Evolutionary conservation across 371 early-diverging fungal species (phyloP), one percentile per base, ranked within the genome.

Genomic region (Thermomucor indicae-seudaticae): DNA sequence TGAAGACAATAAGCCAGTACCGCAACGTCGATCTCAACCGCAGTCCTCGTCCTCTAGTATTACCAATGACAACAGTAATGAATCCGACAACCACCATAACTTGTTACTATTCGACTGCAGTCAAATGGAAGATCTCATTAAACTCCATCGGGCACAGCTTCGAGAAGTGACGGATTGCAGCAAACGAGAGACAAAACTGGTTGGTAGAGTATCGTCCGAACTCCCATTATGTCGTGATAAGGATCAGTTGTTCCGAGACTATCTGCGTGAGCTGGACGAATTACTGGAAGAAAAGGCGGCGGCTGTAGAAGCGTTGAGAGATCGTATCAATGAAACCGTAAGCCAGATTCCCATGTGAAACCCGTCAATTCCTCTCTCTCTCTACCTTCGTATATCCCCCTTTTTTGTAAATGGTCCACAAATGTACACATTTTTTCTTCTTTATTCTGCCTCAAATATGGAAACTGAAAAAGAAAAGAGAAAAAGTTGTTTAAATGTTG

Each of bases 131-230:
- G 78, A 83, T 3, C 82, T 95, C 52, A 78, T 92, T 7, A 83
- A 78, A 16, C 71, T 78, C 45, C 95, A 95, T 52, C 83, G 93
- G 3, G 78, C 82, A 19, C 88, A 93, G 63, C 75, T 95, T 39
- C 81, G 89, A 5, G 82, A 90, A 32, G 81, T 84, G 4, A 83
- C 85, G 11, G 95, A 94, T 50, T 74, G 84, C 37, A 80, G 82
- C 20, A 90, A 89, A 54, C 67, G 76, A 37, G 95, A 96, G 67
- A 88, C 86, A 43, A 85, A 84, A 60, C 70, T 93, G 30, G 69
- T 95, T 8, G 86, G 86, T 32, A 80, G 86, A 29, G 80, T 91
- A 47, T 81, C 90, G 16, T 53, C 79, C 20, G 65, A 69, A 28
- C 35, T 75, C 42, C 56, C 59, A 55, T 67, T 60, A 61, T 59